These are phyloP conservation scores for button mushroom (Agaricus bisporus) DNA, from an alignment of 768 basidiomycete genomes.

Conservation along the genomic window DNA sequence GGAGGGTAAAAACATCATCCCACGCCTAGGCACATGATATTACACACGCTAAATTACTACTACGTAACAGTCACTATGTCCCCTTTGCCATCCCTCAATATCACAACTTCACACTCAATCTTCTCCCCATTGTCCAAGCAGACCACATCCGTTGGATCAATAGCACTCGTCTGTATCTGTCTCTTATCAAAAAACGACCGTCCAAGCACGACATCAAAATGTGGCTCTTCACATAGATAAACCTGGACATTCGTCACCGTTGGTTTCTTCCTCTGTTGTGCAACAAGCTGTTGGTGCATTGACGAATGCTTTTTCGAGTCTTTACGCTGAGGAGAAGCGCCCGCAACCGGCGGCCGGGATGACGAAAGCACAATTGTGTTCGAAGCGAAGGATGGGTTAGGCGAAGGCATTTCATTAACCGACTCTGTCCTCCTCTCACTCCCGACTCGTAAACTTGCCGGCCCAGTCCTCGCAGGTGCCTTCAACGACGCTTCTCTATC, in stretches of 20 bases:
- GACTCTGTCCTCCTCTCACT: neutral
- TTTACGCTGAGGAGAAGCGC: neutral
- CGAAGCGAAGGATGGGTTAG: neutral
- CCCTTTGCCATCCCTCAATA: conserved; percentile 86
- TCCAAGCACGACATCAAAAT: conserved; percentile 94
- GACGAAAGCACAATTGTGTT: neutral
- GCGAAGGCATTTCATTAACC: neutral
- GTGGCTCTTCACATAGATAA: conserved; percentile 89
- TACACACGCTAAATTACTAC: neutral
- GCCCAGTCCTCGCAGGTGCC: neutral
- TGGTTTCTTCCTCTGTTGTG: conserved; percentile 25
- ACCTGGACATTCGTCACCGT: conserved; percentile 42
- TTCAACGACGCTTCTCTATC: neutral
- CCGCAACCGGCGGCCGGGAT: neutral
- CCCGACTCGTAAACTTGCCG: neutral
- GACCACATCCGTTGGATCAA: conserved; percentile 85
- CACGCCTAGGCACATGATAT: neutral
- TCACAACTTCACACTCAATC: conserved; percentile 87
- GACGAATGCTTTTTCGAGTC: too few relatives aligned
- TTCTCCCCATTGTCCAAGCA: conserved; percentile 92
- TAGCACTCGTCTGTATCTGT: conserved; percentile 72
- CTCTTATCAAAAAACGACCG: conserved; percentile 79
- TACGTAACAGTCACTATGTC: conserved; percentile 87
- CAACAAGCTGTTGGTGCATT: neutral
- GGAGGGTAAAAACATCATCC: neutral